Percentiles rank a stretch among this genome's conserved stretches.
phyloP scores from a whole-genome alignment of 2,329 filamentous ascomycete species.

The Chrysosporium keratinophilum region DNA sequence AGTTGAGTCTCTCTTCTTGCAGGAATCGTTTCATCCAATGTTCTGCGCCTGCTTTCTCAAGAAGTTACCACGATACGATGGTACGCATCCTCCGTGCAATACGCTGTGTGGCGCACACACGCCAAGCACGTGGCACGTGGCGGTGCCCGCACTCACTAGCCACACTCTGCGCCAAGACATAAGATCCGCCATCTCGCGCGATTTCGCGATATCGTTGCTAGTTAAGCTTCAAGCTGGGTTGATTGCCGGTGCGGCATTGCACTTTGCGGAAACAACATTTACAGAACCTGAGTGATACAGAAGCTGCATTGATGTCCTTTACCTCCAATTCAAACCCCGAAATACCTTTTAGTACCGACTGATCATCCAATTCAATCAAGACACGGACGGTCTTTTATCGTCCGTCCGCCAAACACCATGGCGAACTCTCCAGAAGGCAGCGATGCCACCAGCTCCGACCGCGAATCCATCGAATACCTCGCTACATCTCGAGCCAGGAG shows the following conservation, averaged over 20 bases:
- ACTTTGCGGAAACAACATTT: too few species aligned
- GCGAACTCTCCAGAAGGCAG: slow-evolving; percentile 1
- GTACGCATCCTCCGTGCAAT: too few species aligned
- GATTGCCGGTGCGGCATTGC: too few species aligned
- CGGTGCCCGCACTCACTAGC: slow-evolving; percentile 4
- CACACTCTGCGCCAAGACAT: background rate
- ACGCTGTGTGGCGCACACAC: background rate
- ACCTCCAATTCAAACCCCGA: background rate
- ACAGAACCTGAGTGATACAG: too few species aligned
- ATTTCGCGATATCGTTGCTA: too few species aligned
- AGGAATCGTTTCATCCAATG: too few species aligned
- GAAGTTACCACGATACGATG: background rate
- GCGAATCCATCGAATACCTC: slow-evolving; percentile 41
- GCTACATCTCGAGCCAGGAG: slow-evolving; percentile 64
- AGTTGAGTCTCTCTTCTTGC: too few species aligned
- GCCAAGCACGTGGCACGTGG: slow-evolving; percentile 4
- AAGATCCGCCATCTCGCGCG: too few species aligned
- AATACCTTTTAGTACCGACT: background rate
- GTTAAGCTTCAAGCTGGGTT: too few species aligned
- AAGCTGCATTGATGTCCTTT: too few species aligned
- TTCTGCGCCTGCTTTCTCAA: background rate
- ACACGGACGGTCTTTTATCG: too few species aligned
- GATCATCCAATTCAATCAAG: background rate
- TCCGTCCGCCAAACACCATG: background rate
- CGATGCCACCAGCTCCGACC: slow-evolving; percentile 7